Base-by-base conservation (phyloP, 2,329 filamentous ascomycete species). In the Fusarium acutatum region DNA sequence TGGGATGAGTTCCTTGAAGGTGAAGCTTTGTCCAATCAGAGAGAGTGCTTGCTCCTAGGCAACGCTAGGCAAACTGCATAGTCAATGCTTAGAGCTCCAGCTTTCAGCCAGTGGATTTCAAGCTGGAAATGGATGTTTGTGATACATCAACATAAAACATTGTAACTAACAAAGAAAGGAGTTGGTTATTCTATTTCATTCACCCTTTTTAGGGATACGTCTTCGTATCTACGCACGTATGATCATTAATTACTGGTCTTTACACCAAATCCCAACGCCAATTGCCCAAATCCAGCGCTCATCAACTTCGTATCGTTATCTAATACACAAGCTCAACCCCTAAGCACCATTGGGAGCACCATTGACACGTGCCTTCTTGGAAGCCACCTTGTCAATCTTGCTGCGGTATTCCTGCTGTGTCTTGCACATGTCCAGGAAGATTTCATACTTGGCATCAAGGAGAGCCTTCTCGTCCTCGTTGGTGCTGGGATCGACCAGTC, bases 391-490 rank as follows among this genome's bases (percentile, higher is more conserved):
- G 80, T 99, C 93, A 15, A 99, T 89, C 81, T 91, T 91, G 78
- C 87, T 90, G 78, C 96, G 89, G 81, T 97, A 98, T 69, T 88
- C 86, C 82, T 94, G 92, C 86, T 99, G 96, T 67, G 92, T 92
- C 79, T 91, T 89, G 82, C 94, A 96, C 87, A 97, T 94, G 83
- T 98, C 94, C 64, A 98, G 83, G 86, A 98, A 98, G n/a, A 99
- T 90, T 79, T 94, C 92, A 81, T 98, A 99, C 87, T 99, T 99
- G 71, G 92, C 92, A 77, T 93, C 88, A 59, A 99, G 85, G 74
- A 99, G 84, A 80, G 90, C 90, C 86, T 93, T 95, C 86, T 97
- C 92, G 17, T 88, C 88, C 67, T 85, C 83, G 80, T 97, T 90
- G 60, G 87, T 89, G 28, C 91, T 91, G 1, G 96, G 95, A 81